These are phyloP conservation scores for Massariosphaeria phaeospora DNA, from an alignment of 495 filamentous ascomycete genomes.

Conservation along the genomic window DNA sequence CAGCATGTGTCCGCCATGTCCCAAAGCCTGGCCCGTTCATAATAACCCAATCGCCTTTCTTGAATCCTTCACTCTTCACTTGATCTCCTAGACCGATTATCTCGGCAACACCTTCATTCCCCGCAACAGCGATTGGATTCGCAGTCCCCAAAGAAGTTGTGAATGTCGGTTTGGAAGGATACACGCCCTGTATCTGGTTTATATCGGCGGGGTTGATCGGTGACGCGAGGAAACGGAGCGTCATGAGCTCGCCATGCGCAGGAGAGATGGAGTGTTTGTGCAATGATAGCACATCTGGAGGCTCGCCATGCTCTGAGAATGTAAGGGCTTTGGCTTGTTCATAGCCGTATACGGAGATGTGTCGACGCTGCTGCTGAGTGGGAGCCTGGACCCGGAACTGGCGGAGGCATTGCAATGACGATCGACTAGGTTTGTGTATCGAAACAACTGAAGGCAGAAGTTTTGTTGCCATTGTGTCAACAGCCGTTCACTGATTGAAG, in stretches of 20 bases:
- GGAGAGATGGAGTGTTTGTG: conserved; percentile 44
- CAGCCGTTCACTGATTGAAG: no score
- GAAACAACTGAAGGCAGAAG: conserved; percentile 1
- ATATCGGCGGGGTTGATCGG: conserved; percentile 97
- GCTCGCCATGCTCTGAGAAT: conserved; percentile 80
- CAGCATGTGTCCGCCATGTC: conserved; percentile 88
- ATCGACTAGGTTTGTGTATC: neutral
- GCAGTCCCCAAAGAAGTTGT: conserved; percentile 66
- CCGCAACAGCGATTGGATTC: conserved; percentile 66
- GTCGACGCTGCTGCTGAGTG: conserved; percentile 34
- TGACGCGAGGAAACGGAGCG: conserved; percentile 72
- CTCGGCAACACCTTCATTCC: conserved; percentile 92
- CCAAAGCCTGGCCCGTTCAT: conserved; percentile 75
- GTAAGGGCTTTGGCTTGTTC: conserved; percentile 91
- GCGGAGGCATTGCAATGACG: conserved; percentile 6
- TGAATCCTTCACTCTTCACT: conserved; percentile 46
- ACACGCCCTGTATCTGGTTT: conserved; percentile 95
- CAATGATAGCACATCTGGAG: conserved; percentile 64
- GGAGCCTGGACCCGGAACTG: neutral
- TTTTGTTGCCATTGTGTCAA: conserved; percentile 28
- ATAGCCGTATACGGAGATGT: conserved; percentile 83
- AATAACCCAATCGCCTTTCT: conserved; percentile 86
- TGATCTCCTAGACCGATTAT: conserved; percentile 60
- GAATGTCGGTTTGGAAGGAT: conserved; percentile 77
- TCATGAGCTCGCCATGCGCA: conserved; percentile 44